Evolutionary conservation across 2,329 filamentous ascomycete genomes (phyloP), one percentile per base, ranked within the genome.

Genomic region (Fusarium hainanense): DNA sequence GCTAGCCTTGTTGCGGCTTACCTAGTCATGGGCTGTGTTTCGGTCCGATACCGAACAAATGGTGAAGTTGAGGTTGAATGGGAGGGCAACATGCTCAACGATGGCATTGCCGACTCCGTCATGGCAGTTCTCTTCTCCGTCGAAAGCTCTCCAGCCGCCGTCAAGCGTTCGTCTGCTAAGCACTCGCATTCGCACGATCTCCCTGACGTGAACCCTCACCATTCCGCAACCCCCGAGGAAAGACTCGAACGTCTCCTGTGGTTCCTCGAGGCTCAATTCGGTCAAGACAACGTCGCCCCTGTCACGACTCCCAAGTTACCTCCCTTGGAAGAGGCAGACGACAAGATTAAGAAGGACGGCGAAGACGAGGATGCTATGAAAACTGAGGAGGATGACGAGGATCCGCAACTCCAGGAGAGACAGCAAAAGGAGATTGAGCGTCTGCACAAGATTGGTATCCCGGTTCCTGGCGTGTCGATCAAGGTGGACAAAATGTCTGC

Each of bases 71-170:
- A 97, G 78, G 85, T 98, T 4, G 94, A 97, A 80, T 99, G 96
- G 96, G 95, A 98, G 79, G 96, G 94, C 61, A 99, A 98, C 78
- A 92, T 97, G 83, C 90, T 98, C 76, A 99, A 98, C 79, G 96
- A 99, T 77, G 93, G 94, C 65, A 97, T 99, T 75, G 96, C 96
- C n/a, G 96, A 99, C 80, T 94, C 96, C 18, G 92, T 98, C 57
- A 93, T 98, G 85, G 94, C 94, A 1, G 93, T 98, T 4, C 86
- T 99, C 13, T 89, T 97, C 73, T 94, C 92, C 0, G 93, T 97
- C 23, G 96, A 99, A 81, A 97, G 92, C 79, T 97, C 93, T 56
- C 96, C 95, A 7, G 96, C 96, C 16, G 95, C 96, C 14, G 95
- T 99, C 52, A 97, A 96, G 81, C 92, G 93, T 41, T 77, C 72